These are phyloP conservation scores for Akanthomyces muscarius DNA, from an alignment of 2,329 filamentous ascomycete species.

Conservation along the genomic window DNA sequence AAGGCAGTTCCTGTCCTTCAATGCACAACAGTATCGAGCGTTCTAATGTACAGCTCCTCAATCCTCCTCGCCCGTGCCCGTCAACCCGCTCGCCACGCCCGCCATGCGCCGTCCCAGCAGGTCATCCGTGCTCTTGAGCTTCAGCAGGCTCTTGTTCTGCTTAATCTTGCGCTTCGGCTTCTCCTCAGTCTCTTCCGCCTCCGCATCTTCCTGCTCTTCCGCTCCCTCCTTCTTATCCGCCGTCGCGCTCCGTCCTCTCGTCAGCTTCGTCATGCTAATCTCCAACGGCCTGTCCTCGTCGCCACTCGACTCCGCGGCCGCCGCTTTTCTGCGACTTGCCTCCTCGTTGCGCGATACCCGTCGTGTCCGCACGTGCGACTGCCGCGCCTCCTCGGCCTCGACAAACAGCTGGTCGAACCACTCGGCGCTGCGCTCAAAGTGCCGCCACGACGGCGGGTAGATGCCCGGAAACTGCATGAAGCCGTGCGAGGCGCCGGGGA, in stretches of 20 bases:
- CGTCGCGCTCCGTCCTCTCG: conserved; percentile 28
- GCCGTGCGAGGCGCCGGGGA: conserved; percentile 88
- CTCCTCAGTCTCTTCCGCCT: neutral
- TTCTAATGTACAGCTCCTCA: conserved; percentile 4
- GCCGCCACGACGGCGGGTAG: conserved; percentile 86
- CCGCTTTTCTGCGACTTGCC: neutral
- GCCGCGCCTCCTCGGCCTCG: conserved; percentile 41
- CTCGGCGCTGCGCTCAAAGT: conserved; percentile 70
- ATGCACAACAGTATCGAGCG: neutral
- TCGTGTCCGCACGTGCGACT: conserved; percentile 22
- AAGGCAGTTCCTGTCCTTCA: too few species aligned
- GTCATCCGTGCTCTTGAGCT: conserved; percentile 47
- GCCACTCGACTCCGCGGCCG: conserved; percentile 58
- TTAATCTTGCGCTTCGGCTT: conserved; percentile 13
- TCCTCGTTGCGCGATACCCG: conserved; percentile 27
- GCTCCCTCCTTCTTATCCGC: neutral
- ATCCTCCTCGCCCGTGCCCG: conserved; percentile 36
- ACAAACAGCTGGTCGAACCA: conserved; percentile 81
- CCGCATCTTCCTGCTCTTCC: neutral
- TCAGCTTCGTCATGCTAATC: conserved; percentile 61
- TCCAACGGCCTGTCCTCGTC: conserved; percentile 81
- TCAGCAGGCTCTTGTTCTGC: conserved; percentile 38
- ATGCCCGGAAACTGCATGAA: conserved; percentile 88
- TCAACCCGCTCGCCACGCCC: conserved; percentile 42
- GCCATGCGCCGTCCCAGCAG: conserved; percentile 46